Conservation (phyloP, 345 rosid genomes). For the Camelina neglecta region DNA sequence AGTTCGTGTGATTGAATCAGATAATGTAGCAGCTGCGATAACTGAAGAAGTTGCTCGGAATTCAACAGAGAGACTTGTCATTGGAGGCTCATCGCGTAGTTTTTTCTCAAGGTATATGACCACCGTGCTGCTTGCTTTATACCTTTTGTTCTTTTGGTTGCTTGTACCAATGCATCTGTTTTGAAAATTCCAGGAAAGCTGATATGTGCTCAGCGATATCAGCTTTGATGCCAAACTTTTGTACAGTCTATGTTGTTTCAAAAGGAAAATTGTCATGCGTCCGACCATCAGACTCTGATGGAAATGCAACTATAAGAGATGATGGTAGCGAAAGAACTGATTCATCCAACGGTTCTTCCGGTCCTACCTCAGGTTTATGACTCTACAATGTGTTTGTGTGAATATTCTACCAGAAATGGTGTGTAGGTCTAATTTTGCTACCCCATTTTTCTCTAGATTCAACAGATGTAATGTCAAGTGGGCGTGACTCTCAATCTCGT, state of each 20-base stretch:
- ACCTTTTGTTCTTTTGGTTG: constrained; percentile 11
- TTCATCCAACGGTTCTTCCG: constrained; percentile 52
- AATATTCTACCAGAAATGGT: constrained; percentile 10
- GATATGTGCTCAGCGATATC: constrained; percentile 71
- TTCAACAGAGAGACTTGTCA: constrained; percentile 66
- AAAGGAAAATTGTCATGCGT: constrained; percentile 77
- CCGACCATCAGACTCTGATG: constrained; percentile 69
- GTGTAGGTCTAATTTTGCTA: constrained; percentile 13
- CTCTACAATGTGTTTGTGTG: constrained; percentile 11
- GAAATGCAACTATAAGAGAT: constrained; percentile 57
- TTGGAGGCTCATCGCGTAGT: constrained; percentile 72
- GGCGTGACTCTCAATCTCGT: constrained; percentile 32
- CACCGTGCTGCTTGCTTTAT: constrained; percentile 5
- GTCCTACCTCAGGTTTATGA: constrained; percentile 40
- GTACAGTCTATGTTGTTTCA: constrained; percentile 79
- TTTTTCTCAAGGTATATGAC: constrained; percentile 64
- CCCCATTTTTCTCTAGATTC: constrained; percentile 30
- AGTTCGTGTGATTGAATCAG: constrained; percentile 61
- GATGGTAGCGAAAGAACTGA: constrained; percentile 57
- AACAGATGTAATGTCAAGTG: constrained; percentile 34
- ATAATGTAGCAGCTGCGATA: constrained; percentile 63
- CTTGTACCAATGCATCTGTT: constrained; percentile 17
- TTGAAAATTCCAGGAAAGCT: constrained; percentile 45
- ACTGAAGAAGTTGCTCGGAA: constrained; percentile 63
- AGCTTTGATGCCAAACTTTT: constrained; percentile 59